Percentiles rank a stretch among this genome's conserved stretches.
These are phyloP conservation scores for Plasmodium sp. DNA, from an alignment of 169 alveolate genomes.

Conservation along the genomic window DNA sequence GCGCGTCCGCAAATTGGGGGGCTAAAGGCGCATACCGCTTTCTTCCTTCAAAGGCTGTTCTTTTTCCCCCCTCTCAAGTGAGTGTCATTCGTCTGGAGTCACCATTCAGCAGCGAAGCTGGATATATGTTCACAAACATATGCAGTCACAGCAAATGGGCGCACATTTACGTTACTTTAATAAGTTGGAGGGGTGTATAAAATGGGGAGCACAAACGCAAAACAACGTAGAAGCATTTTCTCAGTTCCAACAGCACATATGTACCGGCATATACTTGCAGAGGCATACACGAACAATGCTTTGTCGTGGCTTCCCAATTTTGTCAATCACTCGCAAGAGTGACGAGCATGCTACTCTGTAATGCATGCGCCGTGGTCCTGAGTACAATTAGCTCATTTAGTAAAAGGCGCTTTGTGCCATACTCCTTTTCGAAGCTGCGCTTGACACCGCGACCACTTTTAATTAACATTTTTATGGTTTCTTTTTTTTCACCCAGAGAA, in stretches of 20 bases:
- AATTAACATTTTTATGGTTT: neutral
- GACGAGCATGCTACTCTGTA: neutral
- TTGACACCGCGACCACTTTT: neutral
- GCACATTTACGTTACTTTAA: neutral
- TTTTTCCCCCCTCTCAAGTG: conserved; percentile 2
- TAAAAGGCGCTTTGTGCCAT: neutral
- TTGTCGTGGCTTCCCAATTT: neutral
- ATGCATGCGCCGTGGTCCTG: neutral
- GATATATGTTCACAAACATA: neutral
- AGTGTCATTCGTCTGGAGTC: neutral
- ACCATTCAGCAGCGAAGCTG: neutral
- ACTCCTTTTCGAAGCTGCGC: neutral
- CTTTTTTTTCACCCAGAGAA: neutral
- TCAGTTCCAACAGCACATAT: neutral
- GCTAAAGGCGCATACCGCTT: neutral
- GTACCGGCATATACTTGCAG: neutral
- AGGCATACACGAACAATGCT: neutral
- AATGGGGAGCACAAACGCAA: neutral
- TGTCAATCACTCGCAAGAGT: neutral
- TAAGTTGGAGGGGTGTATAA: neutral
- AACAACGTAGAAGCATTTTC: neutral
- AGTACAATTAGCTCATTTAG: neutral
- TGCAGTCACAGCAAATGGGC: neutral
- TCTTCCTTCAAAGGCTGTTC: neutral
- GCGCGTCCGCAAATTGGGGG: neutral